Conservation (phyloP, 768 basidiomycete genomes). For the Rossbeevera mucosa region DNA sequence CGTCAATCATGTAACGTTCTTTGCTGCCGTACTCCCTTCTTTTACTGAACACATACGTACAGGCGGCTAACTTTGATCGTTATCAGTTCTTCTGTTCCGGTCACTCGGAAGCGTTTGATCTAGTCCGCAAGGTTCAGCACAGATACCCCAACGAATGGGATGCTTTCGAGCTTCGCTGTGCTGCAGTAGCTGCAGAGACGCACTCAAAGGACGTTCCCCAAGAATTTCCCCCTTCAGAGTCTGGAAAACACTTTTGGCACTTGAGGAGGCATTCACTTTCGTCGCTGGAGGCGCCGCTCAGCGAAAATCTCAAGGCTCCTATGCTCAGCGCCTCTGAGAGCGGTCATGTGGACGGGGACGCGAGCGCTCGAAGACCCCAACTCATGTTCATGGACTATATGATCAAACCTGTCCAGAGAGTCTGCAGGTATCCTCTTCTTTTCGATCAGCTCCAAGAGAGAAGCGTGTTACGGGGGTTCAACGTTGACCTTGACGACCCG, state of each 20-base stretch:
- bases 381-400: slow-evolving; percentile 80
- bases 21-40: neutral
- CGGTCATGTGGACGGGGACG: slow-evolving; percentile 29
- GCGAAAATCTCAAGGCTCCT: slow-evolving; percentile 31
- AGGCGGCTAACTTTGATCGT: slow-evolving; percentile 71
- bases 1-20: slow-evolving; percentile 45
- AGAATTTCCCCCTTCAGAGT: slow-evolving; percentile 3
- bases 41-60: slow-evolving; percentile 5
- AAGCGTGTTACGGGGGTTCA: neutral
- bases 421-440: slow-evolving; percentile 92
- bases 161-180: slow-evolving; percentile 76
- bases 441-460: slow-evolving; percentile 59
- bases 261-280: slow-evolving; percentile 44
- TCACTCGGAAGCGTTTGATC: slow-evolving; percentile 75
- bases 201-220: slow-evolving; percentile 11
- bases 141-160: slow-evolving; percentile 75
- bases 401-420: slow-evolving; percentile 95
- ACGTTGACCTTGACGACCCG: neutral
- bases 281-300: slow-evolving; percentile 44
- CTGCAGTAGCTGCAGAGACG: slow-evolving; percentile 44
- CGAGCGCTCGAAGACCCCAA: slow-evolving; percentile 31
- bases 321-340: slow-evolving; percentile 27
- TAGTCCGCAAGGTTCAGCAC: slow-evolving; percentile 62
- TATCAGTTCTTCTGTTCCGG: slow-evolving; percentile 88
- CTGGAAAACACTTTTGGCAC: slow-evolving; percentile 17